A percentile compares a stretch with the other conserved stretches of the same genome.
Evolutionary conservation across 225 moss, liverwort and hornwort species (phyloP).

Genomic region (Polytrichum commune): DNA sequence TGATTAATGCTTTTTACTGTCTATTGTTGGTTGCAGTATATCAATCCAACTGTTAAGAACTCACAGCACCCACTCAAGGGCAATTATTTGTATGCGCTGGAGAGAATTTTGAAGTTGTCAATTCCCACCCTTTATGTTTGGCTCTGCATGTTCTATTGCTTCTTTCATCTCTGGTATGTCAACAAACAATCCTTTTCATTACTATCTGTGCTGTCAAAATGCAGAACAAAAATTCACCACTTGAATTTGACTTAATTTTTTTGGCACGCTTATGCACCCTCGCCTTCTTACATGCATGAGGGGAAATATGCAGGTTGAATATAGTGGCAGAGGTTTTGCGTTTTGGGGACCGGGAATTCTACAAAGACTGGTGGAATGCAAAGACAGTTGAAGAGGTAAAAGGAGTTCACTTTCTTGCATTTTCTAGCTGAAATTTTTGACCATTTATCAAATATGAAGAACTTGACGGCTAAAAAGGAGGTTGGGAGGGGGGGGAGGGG

Average conservation of each 20-base stretch:
- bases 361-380: constrained; percentile 99
- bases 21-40: constrained; percentile 57
- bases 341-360: constrained; percentile 96
- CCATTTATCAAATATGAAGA: background rate
- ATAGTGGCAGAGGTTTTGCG: constrained; percentile 83
- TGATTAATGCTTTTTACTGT: no score
- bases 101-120: constrained; percentile 91
- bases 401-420: background rate
- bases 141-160: constrained; percentile 97
- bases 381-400: constrained; percentile 92
- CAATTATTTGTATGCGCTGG: constrained; percentile 74
- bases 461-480: background rate
- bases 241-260: no score
- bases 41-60: constrained; percentile 87
- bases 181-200: no score
- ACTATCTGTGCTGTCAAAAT: no score
- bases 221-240: no score
- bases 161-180: constrained; percentile 93
- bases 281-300: no score
- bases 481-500: background rate
- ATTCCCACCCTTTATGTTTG: constrained; percentile 93
- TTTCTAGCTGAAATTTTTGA: background rate
- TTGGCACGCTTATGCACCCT: no score
- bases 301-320: constrained; percentile 60
- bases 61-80: constrained; percentile 91